Conservation (phyloP, 1,284 basidiomycete genomes). For the Ustilago shanxiensis region DNA sequence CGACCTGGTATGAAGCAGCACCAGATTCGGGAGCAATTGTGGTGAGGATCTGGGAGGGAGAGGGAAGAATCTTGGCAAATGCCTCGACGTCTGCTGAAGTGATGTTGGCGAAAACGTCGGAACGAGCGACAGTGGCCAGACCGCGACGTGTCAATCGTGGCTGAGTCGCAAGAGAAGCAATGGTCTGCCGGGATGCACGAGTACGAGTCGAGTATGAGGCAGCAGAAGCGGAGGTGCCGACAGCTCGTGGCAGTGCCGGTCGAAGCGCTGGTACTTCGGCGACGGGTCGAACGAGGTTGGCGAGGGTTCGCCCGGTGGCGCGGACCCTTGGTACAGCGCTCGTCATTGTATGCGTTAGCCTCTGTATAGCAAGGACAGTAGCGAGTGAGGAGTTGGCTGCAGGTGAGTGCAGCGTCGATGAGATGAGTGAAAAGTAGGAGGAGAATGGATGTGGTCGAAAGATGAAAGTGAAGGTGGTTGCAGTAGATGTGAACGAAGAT, state of each 20-base stretch:
- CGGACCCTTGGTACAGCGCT: slow-evolving; percentile 24
- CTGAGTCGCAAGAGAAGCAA: not conserved
- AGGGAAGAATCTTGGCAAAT: slow-evolving; percentile 72
- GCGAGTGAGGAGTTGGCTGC: not conserved
- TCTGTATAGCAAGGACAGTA: not conserved
- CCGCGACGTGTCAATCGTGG: slow-evolving; percentile 15
- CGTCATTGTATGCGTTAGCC: slow-evolving; percentile 12
- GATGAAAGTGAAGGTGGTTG: not conserved
- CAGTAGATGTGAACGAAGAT: not conserved
- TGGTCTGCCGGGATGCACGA: not conserved
- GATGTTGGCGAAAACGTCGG: slow-evolving; percentile 72
- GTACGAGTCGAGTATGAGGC: slow-evolving; percentile 24
- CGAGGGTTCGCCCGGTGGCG: slow-evolving; percentile 28
- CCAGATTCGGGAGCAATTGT: slow-evolving; percentile 71
- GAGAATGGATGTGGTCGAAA: not conserved
- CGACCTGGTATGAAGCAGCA: slow-evolving; percentile 43
- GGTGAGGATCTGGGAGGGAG: slow-evolving; percentile 72
- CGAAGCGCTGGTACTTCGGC: slow-evolving; percentile 15
- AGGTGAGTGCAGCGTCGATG: not conserved
- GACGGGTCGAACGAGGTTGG: slow-evolving; percentile 26
- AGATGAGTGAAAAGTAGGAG: not conserved
- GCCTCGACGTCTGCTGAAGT: slow-evolving; percentile 72
- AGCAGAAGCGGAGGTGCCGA: slow-evolving; percentile 31
- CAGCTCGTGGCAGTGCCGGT: slow-evolving; percentile 21
- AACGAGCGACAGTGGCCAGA: slow-evolving; percentile 74